Base-by-base conservation (phyloP, 805 yeast genomes). In the Lachancea cidri region DNA sequence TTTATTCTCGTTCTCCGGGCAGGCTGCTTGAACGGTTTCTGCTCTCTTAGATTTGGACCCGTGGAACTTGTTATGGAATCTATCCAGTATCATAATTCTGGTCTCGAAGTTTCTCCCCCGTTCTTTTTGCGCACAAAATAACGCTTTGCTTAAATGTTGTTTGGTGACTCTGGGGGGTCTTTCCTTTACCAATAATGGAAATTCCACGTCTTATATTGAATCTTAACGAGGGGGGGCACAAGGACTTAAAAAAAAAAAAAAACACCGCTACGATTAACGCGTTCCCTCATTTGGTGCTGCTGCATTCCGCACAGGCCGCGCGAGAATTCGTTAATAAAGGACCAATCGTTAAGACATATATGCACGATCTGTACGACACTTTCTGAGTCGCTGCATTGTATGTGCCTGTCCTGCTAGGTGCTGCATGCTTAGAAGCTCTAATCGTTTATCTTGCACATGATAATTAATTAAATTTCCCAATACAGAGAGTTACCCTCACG, bases 31-130 rank as follows among this genome's bases (percentile, higher is more conserved):
- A 5, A 17, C 31, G n/a, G 8, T 24, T 5, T 15, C 22, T 32
- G 20, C 17, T 14, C 29, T 38, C 27, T 39, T 43, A 22, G 49
- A 38, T 36, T 41, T 43, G 29, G 54, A 42, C 34, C 41, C 45
- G 37, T 41, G 40, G 30, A 52, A 48, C 35, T 38, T 46, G 19
- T 41, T 42, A 17, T 53, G 55, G 31, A 50, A 47, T 39, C 49
- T 50, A 8, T 53, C 57, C 32, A 50, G 38, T 11, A 53, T 40
- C 55, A 53, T 47, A 15, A 29, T n/a, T 8, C 14, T 7, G 7
- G n/a, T 29, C 17, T 6, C 33, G 14, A 6, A 13, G 14, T 29
- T 8, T 29, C 8, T n/a, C 33, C 33, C 33, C 14, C 14, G 7
- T 29, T n/a, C 14, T 29, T n/a, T 8, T 22, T 22, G 9, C 11